Percentiles rank a stretch among this genome's conserved stretches.
phyloP scores from a whole-genome alignment of 352 stramenopile genomes.

The Globisporangium solare region DNA sequence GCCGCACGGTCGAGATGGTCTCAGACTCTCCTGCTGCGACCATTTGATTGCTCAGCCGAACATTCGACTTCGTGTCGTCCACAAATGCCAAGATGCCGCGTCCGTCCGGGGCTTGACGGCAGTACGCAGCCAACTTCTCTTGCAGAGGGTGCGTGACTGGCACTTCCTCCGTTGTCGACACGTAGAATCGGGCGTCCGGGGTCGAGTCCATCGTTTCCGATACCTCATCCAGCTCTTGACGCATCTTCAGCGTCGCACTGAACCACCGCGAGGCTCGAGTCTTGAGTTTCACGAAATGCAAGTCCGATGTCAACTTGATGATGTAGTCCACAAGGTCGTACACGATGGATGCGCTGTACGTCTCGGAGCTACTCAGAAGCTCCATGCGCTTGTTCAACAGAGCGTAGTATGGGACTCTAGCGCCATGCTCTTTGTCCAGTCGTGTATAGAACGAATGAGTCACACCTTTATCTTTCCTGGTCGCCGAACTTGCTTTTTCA shows the following conservation, averaged over 20 bases:
- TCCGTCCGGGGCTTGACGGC: conserved; percentile 27
- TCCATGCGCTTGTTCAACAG: conserved; percentile 37
- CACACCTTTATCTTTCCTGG: conserved; percentile 51
- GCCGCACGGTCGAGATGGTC: conserved; percentile 50
- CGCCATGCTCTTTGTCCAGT: conserved; percentile 30
- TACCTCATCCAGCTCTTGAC: conserved; percentile 66
- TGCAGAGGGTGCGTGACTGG: conserved; percentile 40
- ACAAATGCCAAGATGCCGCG: conserved; percentile 57
- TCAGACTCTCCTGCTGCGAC: conserved; percentile 35
- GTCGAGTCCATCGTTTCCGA: conserved; percentile 57
- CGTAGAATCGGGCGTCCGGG: conserved; percentile 72
- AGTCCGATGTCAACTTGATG: conserved; percentile 40
- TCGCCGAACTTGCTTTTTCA: conserved; percentile 32
- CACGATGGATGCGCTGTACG: conserved; percentile 65
- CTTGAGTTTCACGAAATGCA: conserved; percentile 56
- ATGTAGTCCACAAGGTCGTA: conserved; percentile 63
- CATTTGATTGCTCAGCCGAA: conserved; percentile 53
- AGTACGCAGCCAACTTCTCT: conserved; percentile 28
- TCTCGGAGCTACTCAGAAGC: conserved; percentile 26
- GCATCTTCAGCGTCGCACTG: conserved; percentile 78
- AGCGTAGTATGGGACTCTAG: conserved; percentile 38
- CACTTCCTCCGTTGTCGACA: conserved; percentile 61
- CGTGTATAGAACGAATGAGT: conserved; percentile 79
- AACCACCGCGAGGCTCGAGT: conserved; percentile 71
- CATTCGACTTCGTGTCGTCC: conserved; percentile 24